Conservation (phyloP, 352 stramenopile genomes). For the Aphanomyces stellatus region DNA sequence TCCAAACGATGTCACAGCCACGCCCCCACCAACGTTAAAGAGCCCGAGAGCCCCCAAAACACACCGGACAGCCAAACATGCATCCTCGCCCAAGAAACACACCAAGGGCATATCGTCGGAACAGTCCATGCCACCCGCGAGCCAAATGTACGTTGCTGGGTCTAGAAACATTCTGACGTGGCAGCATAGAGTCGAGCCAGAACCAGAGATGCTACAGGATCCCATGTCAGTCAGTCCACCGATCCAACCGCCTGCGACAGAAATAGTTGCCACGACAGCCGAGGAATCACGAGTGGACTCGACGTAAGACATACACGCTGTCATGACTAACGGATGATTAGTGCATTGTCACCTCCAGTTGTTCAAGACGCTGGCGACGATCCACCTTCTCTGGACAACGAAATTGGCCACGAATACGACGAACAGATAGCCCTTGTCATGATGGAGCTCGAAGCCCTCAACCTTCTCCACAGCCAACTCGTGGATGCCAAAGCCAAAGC, state of each 20-base stretch:
- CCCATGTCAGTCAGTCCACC: not conserved
- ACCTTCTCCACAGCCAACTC: constrained; percentile 1
- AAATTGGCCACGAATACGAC: not conserved
- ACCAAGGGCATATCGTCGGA: too few species aligned
- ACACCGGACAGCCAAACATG: not conserved
- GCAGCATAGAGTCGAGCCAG: not conserved
- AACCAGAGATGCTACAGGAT: not conserved
- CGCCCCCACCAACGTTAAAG: not conserved
- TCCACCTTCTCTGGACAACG: not conserved
- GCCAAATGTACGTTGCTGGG: too few species aligned
- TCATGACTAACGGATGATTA: not conserved
- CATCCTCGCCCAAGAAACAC: not conserved
- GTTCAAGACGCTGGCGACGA: not conserved
- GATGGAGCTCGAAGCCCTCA: not conserved
- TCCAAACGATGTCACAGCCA: not conserved
- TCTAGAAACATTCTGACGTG: not conserved
- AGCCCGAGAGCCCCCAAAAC: too few species aligned
- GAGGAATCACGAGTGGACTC: not conserved
- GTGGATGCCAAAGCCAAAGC: not conserved
- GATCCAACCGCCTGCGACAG: not conserved
- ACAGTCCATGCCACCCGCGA: too few species aligned
- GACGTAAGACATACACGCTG: not conserved
- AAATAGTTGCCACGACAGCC: not conserved
- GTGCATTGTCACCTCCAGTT: not conserved
- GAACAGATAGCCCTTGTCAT: not conserved